Percentiles rank a stretch among this genome's conserved stretches.
phyloP scores from a whole-genome alignment of 2,329 filamentous ascomycete genomes.

The Apiospora arundinis region DNA sequence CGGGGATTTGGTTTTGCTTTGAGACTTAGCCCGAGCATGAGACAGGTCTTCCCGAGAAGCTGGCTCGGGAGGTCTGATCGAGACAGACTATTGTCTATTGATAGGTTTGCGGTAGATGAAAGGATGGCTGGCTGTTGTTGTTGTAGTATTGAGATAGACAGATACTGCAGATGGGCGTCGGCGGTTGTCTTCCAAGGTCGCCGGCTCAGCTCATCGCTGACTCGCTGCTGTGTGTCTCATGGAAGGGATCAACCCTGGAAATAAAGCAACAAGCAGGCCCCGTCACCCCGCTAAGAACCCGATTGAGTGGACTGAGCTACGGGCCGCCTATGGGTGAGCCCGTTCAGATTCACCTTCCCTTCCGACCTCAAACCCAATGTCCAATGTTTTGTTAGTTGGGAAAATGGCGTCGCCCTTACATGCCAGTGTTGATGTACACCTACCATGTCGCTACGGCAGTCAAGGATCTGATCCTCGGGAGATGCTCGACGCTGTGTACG shows the following conservation, averaged over 20 bases:
- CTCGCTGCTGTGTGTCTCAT: not conserved
- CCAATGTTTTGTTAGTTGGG: not conserved
- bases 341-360: not conserved
- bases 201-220: not conserved
- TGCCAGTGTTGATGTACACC: not conserved
- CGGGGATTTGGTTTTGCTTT: constrained; percentile 1
- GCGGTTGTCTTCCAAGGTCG: not conserved
- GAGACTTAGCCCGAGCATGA: not conserved
- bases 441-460: not conserved
- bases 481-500: not conserved
- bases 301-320: constrained; percentile 3
- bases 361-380: not conserved
- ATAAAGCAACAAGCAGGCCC: not conserved
- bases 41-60: not conserved
- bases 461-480: not conserved
- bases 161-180: not conserved
- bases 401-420: not conserved
- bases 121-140: constrained; percentile 2
- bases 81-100: constrained; percentile 7
- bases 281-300: not conserved
- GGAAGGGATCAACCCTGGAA: constrained; percentile 8
- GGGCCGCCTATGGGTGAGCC: constrained; percentile 5
- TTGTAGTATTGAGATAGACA: no score
- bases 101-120: not conserved
- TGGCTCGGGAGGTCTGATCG: not conserved